Evolutionary conservation across 352 stramenopile genomes (phyloP), one percentile per base, ranked within the genome.

Genomic region (Blastocystis sp.): DNA sequence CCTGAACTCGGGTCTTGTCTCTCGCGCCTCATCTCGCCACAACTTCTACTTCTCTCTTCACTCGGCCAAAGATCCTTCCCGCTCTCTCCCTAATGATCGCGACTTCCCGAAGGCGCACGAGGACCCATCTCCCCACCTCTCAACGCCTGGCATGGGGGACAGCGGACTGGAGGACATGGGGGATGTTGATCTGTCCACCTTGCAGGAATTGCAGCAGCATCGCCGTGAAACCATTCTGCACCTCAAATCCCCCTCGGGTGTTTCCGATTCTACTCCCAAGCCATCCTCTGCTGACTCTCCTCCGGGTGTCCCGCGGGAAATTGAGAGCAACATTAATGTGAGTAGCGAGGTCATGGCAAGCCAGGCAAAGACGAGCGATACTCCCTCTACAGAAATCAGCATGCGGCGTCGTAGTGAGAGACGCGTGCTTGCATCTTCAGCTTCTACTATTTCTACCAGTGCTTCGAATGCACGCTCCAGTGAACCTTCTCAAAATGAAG

Each of bases 101-200:
- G 37, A 34, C 4, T 9, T 29, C n/a, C n/a, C 8, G 13, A 68
- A 66, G 8, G 20, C 20, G 50, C 26, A 66, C 43, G 3, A 63
- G 34, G 6, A n/a, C 2, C n/a, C 11, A 34, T 18, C 50, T 66
- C 73, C 50, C 11, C 9, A 56, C 34, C 5, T 55, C 15, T 77
- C 66, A 18, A 26, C 43, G 73, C 29, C 13, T 9, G 47, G 41
- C 23, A 34, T 66, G 55, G 20, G 43, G 20, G 73, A 84, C 43
- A 64, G 54, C 34, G 47, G 73, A 1, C 62, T 84, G 18, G 73
- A 84, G 20, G 73, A 84, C 56, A 66, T 84, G 73, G 73, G 45
- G 18, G 73, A 84, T 47, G 47, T 84, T 5, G 73, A 84, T 23
- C 34, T 84, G 18, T 54, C 53, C 39, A n/a, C 45, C 23, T 53